Base-by-base conservation (phyloP, 106 monocot genomes). In the Dendrobium huoshanense region DNA sequence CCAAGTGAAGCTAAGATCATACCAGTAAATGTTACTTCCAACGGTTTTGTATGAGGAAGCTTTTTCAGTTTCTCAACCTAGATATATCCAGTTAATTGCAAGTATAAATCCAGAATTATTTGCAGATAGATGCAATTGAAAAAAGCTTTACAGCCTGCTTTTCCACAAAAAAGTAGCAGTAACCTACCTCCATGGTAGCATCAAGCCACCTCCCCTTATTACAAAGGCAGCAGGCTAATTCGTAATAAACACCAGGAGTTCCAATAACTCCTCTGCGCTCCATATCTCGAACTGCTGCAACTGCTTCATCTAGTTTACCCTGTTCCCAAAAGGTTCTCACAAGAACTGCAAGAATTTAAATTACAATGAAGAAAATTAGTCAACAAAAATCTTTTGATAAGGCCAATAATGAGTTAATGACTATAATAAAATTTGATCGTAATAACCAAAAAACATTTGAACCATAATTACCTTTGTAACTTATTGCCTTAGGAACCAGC, bases 11-110 rank as follows among this genome's bases (percentile, higher is more conserved):
- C 91, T 67, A 88, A 80, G 61, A 99, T 99, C 93, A 99, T 91
- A 79, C 98, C 98, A 56, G 98, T 99, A 84, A 95, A 99, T 84
- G 95, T 80, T 31, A 91, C 87, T 79, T 92, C 98, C 83, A 95
- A 78, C 55, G 98, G 92, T 78, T 91, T 99, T 78, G 88, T 83
- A 77, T 77, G 84, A 84, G 89, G 88, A 83, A 93, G 88, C 68
- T 78, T 91, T 89, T 82, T 90, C 72, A 99, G 77, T 78, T 92
- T 94, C 65, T 89, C 85, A 81, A 98, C 87, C 98, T 98, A 82
- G 22, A 80, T n/a, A 72, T 44, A 65, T 70, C 37, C 33, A 68
- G 29, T 27, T 31, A 2, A 4, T 16, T 11, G 16, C 11, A 70
- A 70, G 70, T 37, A 70, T 16, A 29, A 24, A 37, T 37, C 15